Conservation (phyloP, 73 alveolate genomes). For the Paramecium pentaurelia region DNA sequence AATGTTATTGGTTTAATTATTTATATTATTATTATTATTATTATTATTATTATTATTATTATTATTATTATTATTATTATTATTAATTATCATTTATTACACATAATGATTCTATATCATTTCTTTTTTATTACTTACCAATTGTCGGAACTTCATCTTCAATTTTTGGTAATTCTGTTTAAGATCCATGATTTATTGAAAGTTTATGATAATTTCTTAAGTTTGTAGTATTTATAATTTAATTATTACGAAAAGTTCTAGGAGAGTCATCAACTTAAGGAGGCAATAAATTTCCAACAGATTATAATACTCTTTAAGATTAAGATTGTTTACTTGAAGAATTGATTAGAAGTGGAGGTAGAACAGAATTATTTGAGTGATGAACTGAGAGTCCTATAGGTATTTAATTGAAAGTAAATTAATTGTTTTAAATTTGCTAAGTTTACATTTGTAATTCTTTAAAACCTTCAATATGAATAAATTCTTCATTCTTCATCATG, state of each 20-base stretch:
- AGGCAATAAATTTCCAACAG: not conserved
- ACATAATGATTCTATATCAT: not conserved
- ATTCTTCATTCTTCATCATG: constrained; percentile 8
- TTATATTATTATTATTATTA: not conserved
- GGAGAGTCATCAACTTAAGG: not conserved
- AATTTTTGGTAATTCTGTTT: not conserved
- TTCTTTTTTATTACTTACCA: not conserved
- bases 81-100: not conserved
- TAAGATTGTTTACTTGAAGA: not conserved
- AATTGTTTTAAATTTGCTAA: not conserved
- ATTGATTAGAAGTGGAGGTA: not conserved
- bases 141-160: not conserved
- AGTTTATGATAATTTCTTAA: not conserved
- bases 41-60: not conserved
- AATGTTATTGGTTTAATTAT: not conserved
- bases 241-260: not conserved
- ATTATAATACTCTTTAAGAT: not conserved
- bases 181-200: not conserved
- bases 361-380: not conserved
- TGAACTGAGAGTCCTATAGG: not conserved
- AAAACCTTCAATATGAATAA: not conserved
- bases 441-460: not conserved
- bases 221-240: not conserved
- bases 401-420: not conserved
- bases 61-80: not conserved